Base-by-base conservation (phyloP, 2,329 filamentous ascomycete species). In the Aspergillus versicolor region DNA sequence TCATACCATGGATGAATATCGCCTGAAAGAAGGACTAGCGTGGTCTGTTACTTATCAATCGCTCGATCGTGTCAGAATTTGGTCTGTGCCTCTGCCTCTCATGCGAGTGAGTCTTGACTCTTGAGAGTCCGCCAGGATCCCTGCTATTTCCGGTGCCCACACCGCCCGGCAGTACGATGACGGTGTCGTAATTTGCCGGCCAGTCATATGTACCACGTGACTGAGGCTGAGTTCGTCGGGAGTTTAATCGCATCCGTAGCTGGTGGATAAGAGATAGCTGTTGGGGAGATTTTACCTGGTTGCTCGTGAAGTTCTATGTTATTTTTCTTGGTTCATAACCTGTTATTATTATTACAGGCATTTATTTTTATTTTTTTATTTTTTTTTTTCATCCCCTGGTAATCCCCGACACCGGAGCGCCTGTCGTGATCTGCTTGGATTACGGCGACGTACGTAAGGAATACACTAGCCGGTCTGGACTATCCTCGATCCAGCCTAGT, bases 361-460 rank as follows among this genome's bases (percentile, higher is more conserved):
- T 30, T 3, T 30, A 11, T 11, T 30, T 30, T 11, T n/a, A n/a
- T n/a, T n/a, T n/a, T n/a, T n/a, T n/a, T n/a, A n/a, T 30, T 30
- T 7, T 24, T 24, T 24, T 24, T 12, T 21, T 37, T n/a, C 12
- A 15, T 37, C 34, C 12, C 34, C 34, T 37, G 34, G 15, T 37
- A n/a, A 37, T 11, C 34, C 34, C 34, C 53, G 44, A 52, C 53
- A 63, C 62, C 62, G 62, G 62, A 62, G 47, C 34, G 40, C 27
- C 50, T 54, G 53, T 41, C 52, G 52, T 52, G 55, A 63, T 63
- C 61, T 63, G 60, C 52, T 54, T 38, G 37, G 45, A 54, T 47
- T 44, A 52, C 45, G 46, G 17, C 30, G 43, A 52, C 22, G 52
- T 45, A 46, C 42, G 51, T 32, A 47, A 46, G 24, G 17, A 32